Evolutionary conservation across 179 eudicot genomes (phyloP).

Genomic region (Actinidia arguta): DNA sequence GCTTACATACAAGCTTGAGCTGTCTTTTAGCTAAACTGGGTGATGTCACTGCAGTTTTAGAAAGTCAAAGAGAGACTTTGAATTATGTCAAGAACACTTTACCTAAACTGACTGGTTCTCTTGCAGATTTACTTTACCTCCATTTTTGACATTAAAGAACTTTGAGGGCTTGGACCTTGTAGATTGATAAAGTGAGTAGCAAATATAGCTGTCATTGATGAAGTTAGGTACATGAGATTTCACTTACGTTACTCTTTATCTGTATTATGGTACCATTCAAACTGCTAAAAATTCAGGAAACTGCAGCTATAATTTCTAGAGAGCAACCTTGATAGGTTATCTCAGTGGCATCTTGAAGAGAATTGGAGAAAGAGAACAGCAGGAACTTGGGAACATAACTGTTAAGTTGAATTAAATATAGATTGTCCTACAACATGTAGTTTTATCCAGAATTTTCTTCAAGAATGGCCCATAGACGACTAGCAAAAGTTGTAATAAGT

Average conservation of each 20-base stretch:
- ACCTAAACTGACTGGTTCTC: background rate
- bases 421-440: background rate
- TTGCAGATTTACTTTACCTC: constrained; percentile 79
- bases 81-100: background rate
- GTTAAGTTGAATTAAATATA: background rate
- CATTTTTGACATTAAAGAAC: constrained; percentile 82
- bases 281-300: constrained; percentile 20
- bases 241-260: background rate
- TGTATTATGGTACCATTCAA: constrained; percentile 45
- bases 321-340: background rate
- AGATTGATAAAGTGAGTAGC: constrained; percentile 71
- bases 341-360: background rate
- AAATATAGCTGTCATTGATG: background rate
- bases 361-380: background rate
- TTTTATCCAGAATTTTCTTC: background rate
- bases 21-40: background rate
- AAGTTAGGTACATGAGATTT: background rate
- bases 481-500: no score
- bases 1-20: background rate
- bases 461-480: no score
- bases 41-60: background rate
- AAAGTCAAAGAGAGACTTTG: background rate
- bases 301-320: constrained; percentile 7
- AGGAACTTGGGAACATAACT: background rate
- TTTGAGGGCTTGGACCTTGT: constrained; percentile 92